A percentile compares a stretch with the other conserved stretches of the same genome.
Evolutionary conservation across 768 basidiomycete genomes (phyloP).

Genomic region (Pisolithus marmoratus): DNA sequence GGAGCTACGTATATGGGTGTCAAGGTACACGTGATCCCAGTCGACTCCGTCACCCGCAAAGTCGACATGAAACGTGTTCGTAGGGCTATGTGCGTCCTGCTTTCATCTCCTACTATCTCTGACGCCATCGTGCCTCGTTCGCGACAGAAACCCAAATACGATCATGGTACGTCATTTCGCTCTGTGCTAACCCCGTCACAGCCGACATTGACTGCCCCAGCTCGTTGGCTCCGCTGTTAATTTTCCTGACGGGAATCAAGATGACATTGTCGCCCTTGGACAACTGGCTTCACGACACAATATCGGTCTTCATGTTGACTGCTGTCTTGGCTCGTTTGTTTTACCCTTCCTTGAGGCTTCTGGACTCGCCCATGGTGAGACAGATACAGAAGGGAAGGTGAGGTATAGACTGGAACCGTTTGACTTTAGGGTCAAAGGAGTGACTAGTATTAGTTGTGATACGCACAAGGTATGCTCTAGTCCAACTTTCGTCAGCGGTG

Average conservation of each 20-base stretch:
- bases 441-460: constrained; percentile 94
- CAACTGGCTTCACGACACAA: constrained; percentile 67
- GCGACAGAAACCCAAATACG: constrained; percentile 75
- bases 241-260: constrained; percentile 83
- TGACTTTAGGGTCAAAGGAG: constrained; percentile 87
- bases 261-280: constrained; percentile 77
- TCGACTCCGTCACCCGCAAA: constrained; percentile 70
- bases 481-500: not conserved
- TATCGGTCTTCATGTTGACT: constrained; percentile 89
- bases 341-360: constrained; percentile 85
- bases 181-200: not conserved
- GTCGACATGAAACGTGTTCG: constrained; percentile 72
- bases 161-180: constrained; percentile 55
- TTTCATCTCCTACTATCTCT: constrained; percentile 1
- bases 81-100: constrained; percentile 75
- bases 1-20: constrained; percentile 82
- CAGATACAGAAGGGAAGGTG: constrained; percentile 31
- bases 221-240: constrained; percentile 83
- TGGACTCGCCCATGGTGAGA: constrained; percentile 56
- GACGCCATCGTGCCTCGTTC: not conserved
- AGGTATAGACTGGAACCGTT: constrained; percentile 60
- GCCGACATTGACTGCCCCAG: constrained; percentile 28
- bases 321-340: constrained; percentile 91
- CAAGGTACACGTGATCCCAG: constrained; percentile 84
- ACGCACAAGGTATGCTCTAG: constrained; percentile 70